These are phyloP conservation scores for Aureobasidium sp. DNA, from an alignment of 2,329 filamentous ascomycete genomes.

Conservation along the genomic window DNA sequence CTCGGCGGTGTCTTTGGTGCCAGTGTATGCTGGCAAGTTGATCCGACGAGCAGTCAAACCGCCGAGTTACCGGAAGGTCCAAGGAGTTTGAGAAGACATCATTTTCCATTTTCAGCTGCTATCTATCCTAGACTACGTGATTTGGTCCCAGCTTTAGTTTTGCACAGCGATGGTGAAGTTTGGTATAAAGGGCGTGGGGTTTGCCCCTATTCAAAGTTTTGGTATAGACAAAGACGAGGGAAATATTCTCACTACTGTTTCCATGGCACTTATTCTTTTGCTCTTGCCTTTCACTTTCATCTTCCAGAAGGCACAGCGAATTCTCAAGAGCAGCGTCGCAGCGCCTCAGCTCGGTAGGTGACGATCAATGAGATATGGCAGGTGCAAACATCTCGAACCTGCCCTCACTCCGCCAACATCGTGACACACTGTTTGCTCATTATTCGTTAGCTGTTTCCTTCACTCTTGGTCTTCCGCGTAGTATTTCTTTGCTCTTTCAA, in stretches of 20 bases:
- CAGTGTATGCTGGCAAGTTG: constrained; percentile 79
- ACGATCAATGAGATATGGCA: neutral
- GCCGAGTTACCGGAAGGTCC: constrained; percentile 87
- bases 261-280: neutral
- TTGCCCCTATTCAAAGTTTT: neutral
- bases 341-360: neutral
- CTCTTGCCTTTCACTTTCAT: too few species aligned
- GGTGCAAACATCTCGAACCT: neutral
- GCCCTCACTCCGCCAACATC: neutral
- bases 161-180: neutral
- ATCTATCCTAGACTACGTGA: neutral
- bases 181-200: neutral
- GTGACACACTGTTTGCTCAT: neutral
- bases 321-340: neutral
- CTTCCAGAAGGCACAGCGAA: neutral
- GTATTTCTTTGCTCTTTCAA: neutral
- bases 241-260: neutral
- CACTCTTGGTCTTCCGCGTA: neutral
- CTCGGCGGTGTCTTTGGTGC: constrained; percentile 68
- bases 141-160: neutral
- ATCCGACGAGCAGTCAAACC: constrained; percentile 80
- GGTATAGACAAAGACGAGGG: neutral
- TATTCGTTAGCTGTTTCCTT: neutral
- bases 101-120: neutral
- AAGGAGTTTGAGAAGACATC: constrained; percentile 18